Evolutionary conservation across 257 asterid genomes (phyloP), one percentile per base, ranked within the genome.

Genomic region (Jasminum sambac): DNA sequence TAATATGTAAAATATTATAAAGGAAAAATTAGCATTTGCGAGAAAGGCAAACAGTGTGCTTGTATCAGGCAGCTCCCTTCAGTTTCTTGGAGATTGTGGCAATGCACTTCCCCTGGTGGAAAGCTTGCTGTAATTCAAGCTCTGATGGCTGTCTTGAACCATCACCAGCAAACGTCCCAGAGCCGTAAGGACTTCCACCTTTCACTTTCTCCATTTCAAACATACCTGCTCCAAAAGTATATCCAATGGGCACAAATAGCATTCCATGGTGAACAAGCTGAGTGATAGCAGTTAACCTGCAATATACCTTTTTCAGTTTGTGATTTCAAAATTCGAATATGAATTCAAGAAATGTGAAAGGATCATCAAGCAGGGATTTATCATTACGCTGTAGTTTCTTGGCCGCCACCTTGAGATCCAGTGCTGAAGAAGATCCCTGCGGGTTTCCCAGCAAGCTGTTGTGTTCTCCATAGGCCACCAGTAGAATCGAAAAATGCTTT

Each of bases 201-300:
- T 74, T 77, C 3, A 81, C 50, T 66, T 77, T 17, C 37, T 80
- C 86, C 81, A 87, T 83, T 67, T 83, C 90, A 24, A 83, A 85
- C 93, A 87, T 87, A 21, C 82, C 86, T 0, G 87, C 85, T 64
- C 89, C 94, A n/a, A 84, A 79, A 0, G 94, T 83, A 78, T 83
- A 87, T 25, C 90, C 94, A 55, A 87, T 84, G 4, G 87, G 95
- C 23, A 88, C 90, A 21, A 82, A 88, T 44, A 88, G 84, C 89
- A 85, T 80, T 37, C 95, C 90, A 4, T 85, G 91, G 78, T 88
- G 89, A 64, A 48, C 90, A 10, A 85, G 89, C 76, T 82, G 95
- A 16, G 89, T 88, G 50, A 88, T 75, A 14, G 95, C 84, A 4
- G 88, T 88, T 89, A 85, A 82, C 63, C 90, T 88, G 79, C 73